These are phyloP conservation scores for Babesia ovis DNA, from an alignment of 169 alveolate genomes.

Conservation along the genomic window DNA sequence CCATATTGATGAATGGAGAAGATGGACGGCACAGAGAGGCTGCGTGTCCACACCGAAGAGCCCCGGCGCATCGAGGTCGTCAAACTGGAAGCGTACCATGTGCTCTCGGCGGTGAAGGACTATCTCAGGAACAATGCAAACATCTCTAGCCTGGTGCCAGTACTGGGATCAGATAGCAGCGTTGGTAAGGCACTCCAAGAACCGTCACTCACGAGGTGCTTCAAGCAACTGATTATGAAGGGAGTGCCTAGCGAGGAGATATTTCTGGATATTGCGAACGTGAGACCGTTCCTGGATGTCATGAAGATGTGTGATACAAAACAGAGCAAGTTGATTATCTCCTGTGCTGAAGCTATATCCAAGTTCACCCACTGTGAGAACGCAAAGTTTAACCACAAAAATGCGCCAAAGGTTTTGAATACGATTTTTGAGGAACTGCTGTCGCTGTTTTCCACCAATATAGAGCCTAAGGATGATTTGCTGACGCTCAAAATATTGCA, in stretches of 20 bases:
- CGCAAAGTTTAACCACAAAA: conserved; percentile 42
- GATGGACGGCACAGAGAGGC: conserved; percentile 14
- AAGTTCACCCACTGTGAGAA: conserved; percentile 56
- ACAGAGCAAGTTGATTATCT: conserved; percentile 46
- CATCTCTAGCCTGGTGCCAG: conserved; percentile 61
- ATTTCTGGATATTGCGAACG: conserved; percentile 24
- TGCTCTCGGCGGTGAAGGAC: conserved; percentile 55
- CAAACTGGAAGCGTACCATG: conserved; percentile 61
- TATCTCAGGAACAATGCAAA: conserved; percentile 35
- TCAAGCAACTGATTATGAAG: conserved; percentile 38
- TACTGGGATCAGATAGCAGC: conserved; percentile 55
- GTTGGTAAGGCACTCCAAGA: conserved; percentile 39
- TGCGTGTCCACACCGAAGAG: background rate
- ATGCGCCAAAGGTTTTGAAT: conserved; percentile 28
- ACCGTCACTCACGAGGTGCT: conserved; percentile 33
- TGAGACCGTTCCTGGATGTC: conserved; percentile 60
- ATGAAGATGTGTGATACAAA: conserved; percentile 51
- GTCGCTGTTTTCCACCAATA: conserved; percentile 31
- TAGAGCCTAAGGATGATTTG: conserved; percentile 63
- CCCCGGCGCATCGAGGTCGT: conserved; percentile 50
- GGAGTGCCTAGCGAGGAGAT: conserved; percentile 31
- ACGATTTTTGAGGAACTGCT: conserved; percentile 44
- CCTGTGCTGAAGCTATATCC: conserved; percentile 52
- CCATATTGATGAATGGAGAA: background rate
- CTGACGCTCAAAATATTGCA: conserved; percentile 36